Percentiles rank a stretch among this genome's conserved stretches.
Evolutionary conservation across 2,329 filamentous ascomycete species (phyloP).

Genomic region (Neurospora crassa): DNA sequence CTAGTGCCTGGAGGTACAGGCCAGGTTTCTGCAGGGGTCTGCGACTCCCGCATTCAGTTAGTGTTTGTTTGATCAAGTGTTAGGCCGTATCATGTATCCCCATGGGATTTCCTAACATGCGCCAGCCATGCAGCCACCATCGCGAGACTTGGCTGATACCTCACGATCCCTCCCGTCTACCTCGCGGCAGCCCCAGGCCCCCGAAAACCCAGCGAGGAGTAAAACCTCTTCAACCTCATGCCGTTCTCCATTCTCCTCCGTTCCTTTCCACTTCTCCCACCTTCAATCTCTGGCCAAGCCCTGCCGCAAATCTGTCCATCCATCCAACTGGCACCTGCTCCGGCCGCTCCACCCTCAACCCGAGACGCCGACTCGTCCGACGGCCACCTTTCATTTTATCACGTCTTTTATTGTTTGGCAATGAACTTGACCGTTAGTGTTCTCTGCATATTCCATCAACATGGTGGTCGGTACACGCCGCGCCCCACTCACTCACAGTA

Average conservation of each 20-base stretch:
- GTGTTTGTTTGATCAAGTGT: background rate
- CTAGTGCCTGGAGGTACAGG: conserved; percentile 14
- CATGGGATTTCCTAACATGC: conserved; percentile 16
- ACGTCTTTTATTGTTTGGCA: background rate
- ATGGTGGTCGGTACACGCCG: background rate
- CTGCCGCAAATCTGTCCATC: background rate
- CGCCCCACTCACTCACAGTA: background rate
- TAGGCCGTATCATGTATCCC: background rate
- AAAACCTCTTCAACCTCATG: conserved; percentile 15
- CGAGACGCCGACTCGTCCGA: conserved; percentile 2
- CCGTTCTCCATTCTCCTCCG: background rate
- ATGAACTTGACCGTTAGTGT: background rate
- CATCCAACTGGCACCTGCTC: background rate
- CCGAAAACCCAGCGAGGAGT: background rate
- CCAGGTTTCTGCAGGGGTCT: conserved; percentile 18
- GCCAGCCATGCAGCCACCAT: conserved; percentile 13
- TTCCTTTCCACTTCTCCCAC: background rate
- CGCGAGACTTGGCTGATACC: conserved; percentile 12
- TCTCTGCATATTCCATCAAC: background rate
- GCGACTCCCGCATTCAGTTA: conserved; percentile 13
- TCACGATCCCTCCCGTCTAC: conserved; percentile 3
- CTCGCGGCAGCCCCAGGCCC: background rate
- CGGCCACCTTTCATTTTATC: background rate
- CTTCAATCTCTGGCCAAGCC: conserved; percentile 1
- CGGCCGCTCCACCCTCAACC: conserved; percentile 1